Percentiles rank a stretch among this genome's conserved stretches.
Evolutionary conservation across 2,329 filamentous ascomycete genomes (phyloP).

Genomic region (Aureobasidium sp.): DNA sequence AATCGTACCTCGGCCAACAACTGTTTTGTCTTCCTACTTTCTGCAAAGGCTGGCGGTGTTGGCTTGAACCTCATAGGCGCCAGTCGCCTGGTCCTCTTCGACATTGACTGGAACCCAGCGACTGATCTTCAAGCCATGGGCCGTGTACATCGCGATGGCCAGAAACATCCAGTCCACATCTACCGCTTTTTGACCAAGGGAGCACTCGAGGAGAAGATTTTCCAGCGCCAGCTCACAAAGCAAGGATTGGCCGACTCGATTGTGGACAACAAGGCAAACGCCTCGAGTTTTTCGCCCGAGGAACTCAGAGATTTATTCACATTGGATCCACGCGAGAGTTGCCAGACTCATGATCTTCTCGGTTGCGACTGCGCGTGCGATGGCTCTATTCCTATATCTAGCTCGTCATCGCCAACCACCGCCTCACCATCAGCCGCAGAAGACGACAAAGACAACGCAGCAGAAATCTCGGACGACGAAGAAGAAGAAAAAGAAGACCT

Average conservation of each 20-base stretch:
- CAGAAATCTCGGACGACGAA: slow-evolving; percentile 17
- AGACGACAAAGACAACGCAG: slow-evolving; percentile 15
- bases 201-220: slow-evolving; percentile 68
- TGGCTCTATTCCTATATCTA: background rate
- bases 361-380: slow-evolving; percentile 54
- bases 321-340: slow-evolving; percentile 53
- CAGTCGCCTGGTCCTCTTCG: slow-evolving; percentile 62
- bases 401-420: background rate
- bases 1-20: slow-evolving; percentile 51
- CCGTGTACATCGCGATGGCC: slow-evolving; percentile 65
- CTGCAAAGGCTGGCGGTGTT: slow-evolving; percentile 63
- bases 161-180: slow-evolving; percentile 60
- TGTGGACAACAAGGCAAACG: slow-evolving; percentile 58
- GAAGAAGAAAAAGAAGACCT: slow-evolving; percentile 27
- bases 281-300: slow-evolving; percentile 56
- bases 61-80: slow-evolving; percentile 67
- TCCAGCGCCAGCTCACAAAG: slow-evolving; percentile 65
- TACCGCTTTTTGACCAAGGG: slow-evolving; percentile 64
- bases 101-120: slow-evolving; percentile 70
- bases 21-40: slow-evolving; percentile 63
- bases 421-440: background rate
- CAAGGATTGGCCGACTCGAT: slow-evolving; percentile 63
- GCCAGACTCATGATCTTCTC: slow-evolving; percentile 62
- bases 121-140: slow-evolving; percentile 70
- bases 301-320: slow-evolving; percentile 62